These are phyloP conservation scores for Liriodendron chinense DNA, from an alignment of 164 flowering plant genomes.

Conservation along the genomic window DNA sequence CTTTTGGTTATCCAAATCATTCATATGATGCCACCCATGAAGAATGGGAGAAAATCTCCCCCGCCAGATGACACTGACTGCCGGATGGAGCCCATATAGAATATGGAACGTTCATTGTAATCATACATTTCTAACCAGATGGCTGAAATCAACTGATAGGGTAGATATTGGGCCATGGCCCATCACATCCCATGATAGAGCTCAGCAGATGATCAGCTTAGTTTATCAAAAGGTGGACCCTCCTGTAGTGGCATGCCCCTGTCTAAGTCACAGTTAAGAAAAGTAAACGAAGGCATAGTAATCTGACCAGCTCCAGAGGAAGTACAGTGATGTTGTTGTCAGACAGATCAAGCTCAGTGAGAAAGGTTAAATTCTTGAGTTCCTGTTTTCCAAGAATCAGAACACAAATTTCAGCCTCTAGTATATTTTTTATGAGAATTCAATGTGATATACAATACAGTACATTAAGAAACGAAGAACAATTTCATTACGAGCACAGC, in stretches of 20 bases:
- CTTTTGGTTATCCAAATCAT: neutral
- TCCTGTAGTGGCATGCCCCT: neutral
- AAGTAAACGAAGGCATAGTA: neutral
- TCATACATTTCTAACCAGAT: too few species aligned
- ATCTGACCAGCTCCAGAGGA: slow-evolving; percentile 78
- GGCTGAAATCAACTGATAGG: too few species aligned
- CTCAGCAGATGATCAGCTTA: neutral
- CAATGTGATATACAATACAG: too few species aligned
- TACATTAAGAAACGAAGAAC: too few species aligned
- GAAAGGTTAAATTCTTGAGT: slow-evolving; percentile 58
- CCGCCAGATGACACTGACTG: neutral
- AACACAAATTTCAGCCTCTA: neutral
- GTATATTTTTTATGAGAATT: too few species aligned
- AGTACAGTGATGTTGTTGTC: slow-evolving; percentile 75
- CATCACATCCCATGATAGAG: neutral
- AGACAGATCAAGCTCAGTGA: slow-evolving; percentile 74
- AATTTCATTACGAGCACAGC: too few species aligned
- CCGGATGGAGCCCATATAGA: neutral
- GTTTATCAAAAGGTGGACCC: neutral
- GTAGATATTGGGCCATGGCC: neutral
- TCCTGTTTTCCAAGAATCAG: slow-evolving; percentile 41
- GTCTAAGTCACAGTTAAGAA: neutral
- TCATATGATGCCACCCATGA: neutral
- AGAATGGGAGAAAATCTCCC: neutral
- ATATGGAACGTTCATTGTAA: too few species aligned